Conservation (phyloP, 2,329 filamentous ascomycete genomes). For the Cryoendolithus antarcticus region DNA sequence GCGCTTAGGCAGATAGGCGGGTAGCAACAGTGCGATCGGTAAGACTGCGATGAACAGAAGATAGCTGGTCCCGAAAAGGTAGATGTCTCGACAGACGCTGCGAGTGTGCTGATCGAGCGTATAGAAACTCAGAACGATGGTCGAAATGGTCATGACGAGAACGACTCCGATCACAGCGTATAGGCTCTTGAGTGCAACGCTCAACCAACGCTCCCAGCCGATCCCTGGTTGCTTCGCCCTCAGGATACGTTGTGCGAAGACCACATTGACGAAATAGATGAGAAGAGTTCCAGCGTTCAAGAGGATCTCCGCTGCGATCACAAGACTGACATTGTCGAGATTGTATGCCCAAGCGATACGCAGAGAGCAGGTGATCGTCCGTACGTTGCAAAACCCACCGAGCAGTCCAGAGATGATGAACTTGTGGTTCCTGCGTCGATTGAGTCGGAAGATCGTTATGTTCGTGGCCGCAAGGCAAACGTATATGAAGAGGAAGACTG, state of each 20-base stretch:
- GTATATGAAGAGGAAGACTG: constrained; percentile 32
- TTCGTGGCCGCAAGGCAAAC: constrained; percentile 27
- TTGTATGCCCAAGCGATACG: constrained; percentile 20
- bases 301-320: constrained; percentile 22
- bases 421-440: constrained; percentile 26
- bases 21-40: constrained; percentile 12
- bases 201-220: constrained; percentile 15
- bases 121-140: constrained; percentile 19
- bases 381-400: constrained; percentile 33
- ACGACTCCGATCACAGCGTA: constrained; percentile 9
- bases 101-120: constrained; percentile 12
- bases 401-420: constrained; percentile 29
- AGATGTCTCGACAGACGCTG: constrained; percentile 9
- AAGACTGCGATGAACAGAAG: constrained; percentile 14
- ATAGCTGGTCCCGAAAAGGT: constrained; percentile 13
- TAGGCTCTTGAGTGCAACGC: constrained; percentile 5
- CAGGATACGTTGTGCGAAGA: constrained; percentile 19
- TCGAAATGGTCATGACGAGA: constrained; percentile 19
- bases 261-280: constrained; percentile 19
- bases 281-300: constrained; percentile 20
- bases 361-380: constrained; percentile 28
- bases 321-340: constrained; percentile 17
- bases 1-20: constrained; percentile 6
- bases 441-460: constrained; percentile 30
- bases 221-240: constrained; percentile 16